Percentiles rank a stretch among this genome's conserved stretches.
phyloP scores from a whole-genome alignment of 345 rosid genomes.

The Dipteronia dyeriana region DNA sequence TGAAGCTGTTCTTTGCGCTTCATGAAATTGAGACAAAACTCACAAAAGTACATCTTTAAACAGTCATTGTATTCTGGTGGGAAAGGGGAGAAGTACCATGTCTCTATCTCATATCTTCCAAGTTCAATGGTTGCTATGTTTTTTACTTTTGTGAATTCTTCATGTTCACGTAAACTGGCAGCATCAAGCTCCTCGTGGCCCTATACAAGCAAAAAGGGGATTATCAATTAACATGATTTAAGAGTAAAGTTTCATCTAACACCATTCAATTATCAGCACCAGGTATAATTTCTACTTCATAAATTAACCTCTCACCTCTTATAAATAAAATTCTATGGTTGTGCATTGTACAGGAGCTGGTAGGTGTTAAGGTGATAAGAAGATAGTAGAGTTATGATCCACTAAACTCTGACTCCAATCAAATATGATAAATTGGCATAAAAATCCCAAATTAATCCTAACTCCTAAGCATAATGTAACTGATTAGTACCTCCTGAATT shows the following conservation, averaged over 20 bases:
- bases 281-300: not conserved
- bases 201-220: slow-evolving; percentile 34
- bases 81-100: slow-evolving; percentile 99
- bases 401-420: not conserved
- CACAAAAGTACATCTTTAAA: slow-evolving; percentile 95
- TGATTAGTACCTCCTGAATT: not conserved
- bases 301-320: not conserved
- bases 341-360: not conserved
- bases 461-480: not conserved
- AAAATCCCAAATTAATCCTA: not conserved
- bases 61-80: slow-evolving; percentile 98
- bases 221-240: not conserved
- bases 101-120: slow-evolving; percentile 98
- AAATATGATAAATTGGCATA: not conserved
- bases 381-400: not conserved
- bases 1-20: slow-evolving; percentile 99
- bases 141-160: slow-evolving; percentile 98
- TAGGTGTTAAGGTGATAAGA: not conserved
- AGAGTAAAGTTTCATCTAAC: not conserved
- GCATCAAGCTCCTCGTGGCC: slow-evolving; percentile 99
- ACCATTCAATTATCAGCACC: not conserved
- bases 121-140: slow-evolving; percentile 97
- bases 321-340: not conserved
- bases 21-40: slow-evolving; percentile 97
- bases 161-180: slow-evolving; percentile 98